Conservation (phyloP, 169 alveolate species). For the Plasmodium knowlesi region DNA sequence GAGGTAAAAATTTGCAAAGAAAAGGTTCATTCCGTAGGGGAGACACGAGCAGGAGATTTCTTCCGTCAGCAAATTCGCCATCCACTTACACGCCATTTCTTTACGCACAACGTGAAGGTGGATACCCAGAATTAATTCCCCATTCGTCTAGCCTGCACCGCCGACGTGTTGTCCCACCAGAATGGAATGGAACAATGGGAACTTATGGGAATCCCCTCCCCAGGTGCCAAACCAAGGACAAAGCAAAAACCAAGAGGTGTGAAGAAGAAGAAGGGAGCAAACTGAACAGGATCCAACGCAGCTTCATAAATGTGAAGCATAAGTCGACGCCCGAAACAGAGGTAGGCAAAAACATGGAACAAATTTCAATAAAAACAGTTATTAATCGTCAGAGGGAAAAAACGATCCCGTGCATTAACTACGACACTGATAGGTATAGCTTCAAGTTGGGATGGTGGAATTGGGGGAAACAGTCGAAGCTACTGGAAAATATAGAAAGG, state of each 20-base stretch:
- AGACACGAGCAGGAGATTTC: not conserved
- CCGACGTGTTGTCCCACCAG: not conserved
- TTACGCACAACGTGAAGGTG: not conserved
- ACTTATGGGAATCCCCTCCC: not conserved
- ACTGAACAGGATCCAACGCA: not conserved
- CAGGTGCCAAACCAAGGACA: not conserved
- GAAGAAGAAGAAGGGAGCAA: not conserved
- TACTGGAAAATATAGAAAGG: slow-evolving; percentile 41
- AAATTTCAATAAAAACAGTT: slow-evolving; percentile 39
- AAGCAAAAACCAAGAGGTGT: not conserved
- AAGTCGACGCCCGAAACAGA: not conserved
- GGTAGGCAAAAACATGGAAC: not conserved
- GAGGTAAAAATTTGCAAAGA: slow-evolving; percentile 14
- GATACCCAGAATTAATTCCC: not conserved
- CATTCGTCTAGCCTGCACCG: not conserved
- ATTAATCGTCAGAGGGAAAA: slow-evolving; percentile 9
- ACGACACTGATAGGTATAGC: slow-evolving; percentile 23
- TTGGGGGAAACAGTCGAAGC: slow-evolving; percentile 19
- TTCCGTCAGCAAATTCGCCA: not conserved
- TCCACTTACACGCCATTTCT: not conserved
- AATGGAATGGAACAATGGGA: not conserved
- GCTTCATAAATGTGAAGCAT: not conserved
- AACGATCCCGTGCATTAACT: slow-evolving; percentile 44
- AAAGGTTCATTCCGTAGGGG: not conserved
- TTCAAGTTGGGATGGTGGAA: slow-evolving; percentile 66